Evolutionary conservation across 179 eudicot genomes (phyloP), one percentile per base, ranked within the genome.

Genomic region (Silene coronaria): DNA sequence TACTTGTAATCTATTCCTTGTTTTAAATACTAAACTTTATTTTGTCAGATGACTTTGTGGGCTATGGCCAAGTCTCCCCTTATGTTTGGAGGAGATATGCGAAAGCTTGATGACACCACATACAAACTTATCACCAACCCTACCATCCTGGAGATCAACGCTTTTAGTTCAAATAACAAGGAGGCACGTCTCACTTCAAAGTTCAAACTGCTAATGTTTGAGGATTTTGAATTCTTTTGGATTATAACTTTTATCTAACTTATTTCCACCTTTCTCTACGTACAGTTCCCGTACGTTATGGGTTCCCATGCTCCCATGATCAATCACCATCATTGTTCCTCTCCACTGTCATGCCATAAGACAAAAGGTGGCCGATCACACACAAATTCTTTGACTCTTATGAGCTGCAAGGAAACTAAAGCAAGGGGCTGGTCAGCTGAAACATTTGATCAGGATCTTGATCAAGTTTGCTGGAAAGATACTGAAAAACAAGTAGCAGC

Each of bases 81-180:
- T 66, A 92, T 95, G 97, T 92, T 87, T 74, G 97, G 99, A 77
- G 97, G 97, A 64, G 99, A 95, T 84, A 82, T 95, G 92, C 84
- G 99, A 87, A 84, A 84, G 46, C 89, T 95, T n/a, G 97, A 92
- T 57, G 79, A 80, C 23, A 51, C 78, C 51, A 91, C 99, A 10
- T 87, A 84, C 67, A 80, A 78, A 36, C 89, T 95, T 82, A 87
- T 95, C 71, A 91, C 97, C 5, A 87, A 91, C 74, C 99, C 97
- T 67, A 82, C 83, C 16, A 58, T 89, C 69, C 81, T 92, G 79
- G 96, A 95, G 82, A 91, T 92, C 74, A 95, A 92, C 78, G 80
- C 89, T 67, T 92, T 86, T 76, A 91, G 97, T 85, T 85, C 95
- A 72, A 82, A 88, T 83, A 92, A 95, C 77, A 86, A 45, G 82